Percentiles rank a stretch among this genome's conserved stretches.
phyloP scores from a whole-genome alignment of 768 basidiomycete species.

The Boletus pseudo-olivaceus region DNA sequence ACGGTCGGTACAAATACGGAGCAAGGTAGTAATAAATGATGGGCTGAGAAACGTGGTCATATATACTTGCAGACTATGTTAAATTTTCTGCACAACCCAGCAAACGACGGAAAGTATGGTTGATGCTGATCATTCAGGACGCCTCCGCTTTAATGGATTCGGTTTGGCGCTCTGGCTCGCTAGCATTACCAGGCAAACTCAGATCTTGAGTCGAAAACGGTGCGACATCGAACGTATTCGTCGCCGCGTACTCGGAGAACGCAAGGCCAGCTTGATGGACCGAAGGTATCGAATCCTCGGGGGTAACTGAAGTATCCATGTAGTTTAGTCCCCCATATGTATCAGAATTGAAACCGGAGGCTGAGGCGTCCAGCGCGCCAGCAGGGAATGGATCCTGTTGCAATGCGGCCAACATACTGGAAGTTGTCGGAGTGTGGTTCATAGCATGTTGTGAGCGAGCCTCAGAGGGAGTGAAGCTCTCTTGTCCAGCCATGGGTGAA shows the following conservation, averaged over 20 bases:
- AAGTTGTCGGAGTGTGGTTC: constrained; percentile 81
- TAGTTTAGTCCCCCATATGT: constrained; percentile 69
- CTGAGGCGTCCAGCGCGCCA: constrained; percentile 61
- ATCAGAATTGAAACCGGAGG: constrained; percentile 62
- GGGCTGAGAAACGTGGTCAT: constrained; percentile 28
- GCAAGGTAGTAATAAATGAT: constrained; percentile 39
- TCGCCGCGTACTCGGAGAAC: constrained; percentile 67
- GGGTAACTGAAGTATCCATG: constrained; percentile 66
- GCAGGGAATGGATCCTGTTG: constrained; percentile 71
- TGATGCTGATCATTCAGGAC: constrained; percentile 25
- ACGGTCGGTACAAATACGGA: constrained; percentile 35
- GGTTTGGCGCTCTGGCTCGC: constrained; percentile 60
- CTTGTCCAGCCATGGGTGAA: constrained; percentile 88
- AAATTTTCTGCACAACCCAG: constrained; percentile 28
- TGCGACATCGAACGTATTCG: constrained; percentile 66
- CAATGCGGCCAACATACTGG: constrained; percentile 86
- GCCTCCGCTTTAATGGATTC: constrained; percentile 69
- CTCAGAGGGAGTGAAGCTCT: constrained; percentile 67
- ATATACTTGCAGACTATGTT: constrained; percentile 31
- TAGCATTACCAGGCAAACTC: constrained; percentile 50
- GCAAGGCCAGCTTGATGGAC: constrained; percentile 62
- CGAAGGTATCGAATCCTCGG: constrained; percentile 59
- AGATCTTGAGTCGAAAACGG: constrained; percentile 67
- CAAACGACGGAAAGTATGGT: constrained; percentile 23
- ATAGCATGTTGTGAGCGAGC: constrained; percentile 60